phyloP scores from a whole-genome alignment of 352 stramenopile genomes.

The Globisporangium nodosum region DNA sequence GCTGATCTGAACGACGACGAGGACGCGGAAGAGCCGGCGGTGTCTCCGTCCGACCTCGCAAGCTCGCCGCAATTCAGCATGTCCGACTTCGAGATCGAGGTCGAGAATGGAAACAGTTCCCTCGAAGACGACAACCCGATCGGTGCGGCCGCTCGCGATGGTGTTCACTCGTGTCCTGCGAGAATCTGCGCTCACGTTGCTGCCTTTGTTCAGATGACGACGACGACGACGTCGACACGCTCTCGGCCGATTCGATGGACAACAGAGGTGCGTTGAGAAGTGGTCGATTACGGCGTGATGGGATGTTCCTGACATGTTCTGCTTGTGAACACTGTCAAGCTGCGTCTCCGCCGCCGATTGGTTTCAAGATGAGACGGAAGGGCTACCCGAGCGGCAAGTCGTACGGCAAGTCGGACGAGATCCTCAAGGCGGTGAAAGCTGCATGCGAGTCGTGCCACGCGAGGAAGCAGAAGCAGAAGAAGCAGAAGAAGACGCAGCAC shows the following conservation, averaged over 20 bases:
- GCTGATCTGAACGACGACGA: not conserved
- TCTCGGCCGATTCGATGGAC: constrained; percentile 9
- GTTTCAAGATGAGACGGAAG: constrained; percentile 8
- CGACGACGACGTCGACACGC: constrained; percentile 16
- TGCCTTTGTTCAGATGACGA: constrained; percentile 14
- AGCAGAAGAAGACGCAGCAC: not conserved
- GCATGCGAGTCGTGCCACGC: constrained; percentile 10
- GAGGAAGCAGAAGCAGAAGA: constrained; percentile 8
- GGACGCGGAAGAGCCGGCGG: constrained; percentile 2
- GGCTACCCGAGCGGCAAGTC: constrained; percentile 11
- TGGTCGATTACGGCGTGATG: not conserved
- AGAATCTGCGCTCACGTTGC: not conserved
- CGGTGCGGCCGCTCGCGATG: not conserved
- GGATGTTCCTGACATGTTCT: not conserved
- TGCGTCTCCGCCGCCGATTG: constrained; percentile 1
- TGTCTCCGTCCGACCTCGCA: constrained; percentile 9
- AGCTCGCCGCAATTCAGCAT: constrained; percentile 7
- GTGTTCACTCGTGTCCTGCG: not conserved
- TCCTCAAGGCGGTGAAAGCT: constrained; percentile 11
- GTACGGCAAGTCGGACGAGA: constrained; percentile 17
- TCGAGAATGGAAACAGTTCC: constrained; percentile 11
- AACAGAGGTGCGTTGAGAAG: constrained; percentile 1
- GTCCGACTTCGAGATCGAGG: constrained; percentile 10
- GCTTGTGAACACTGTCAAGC: not conserved
- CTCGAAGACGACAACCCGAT: constrained; percentile 15